A percentile compares a stretch with the other conserved stretches of the same genome.
These are phyloP conservation scores for Citrullus amarus DNA, from an alignment of 306 rosid genomes.

Conservation along the genomic window DNA sequence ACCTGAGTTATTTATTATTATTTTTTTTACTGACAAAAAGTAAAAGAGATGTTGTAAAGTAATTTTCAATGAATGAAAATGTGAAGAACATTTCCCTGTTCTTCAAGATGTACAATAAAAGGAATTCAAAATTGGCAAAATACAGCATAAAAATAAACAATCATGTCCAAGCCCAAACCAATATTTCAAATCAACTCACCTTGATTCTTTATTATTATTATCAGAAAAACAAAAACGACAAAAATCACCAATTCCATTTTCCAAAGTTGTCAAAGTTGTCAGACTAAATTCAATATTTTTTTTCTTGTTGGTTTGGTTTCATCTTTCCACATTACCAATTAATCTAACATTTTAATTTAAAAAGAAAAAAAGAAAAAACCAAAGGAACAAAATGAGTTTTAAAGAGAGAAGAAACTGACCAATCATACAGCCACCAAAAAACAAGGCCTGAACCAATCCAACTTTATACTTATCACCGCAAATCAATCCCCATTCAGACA, in stretches of 20 bases:
- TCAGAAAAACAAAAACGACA: neutral
- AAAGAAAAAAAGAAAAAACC: neutral
- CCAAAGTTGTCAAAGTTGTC: neutral
- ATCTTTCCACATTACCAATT: too few relatives aligned
- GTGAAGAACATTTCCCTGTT: too few relatives aligned
- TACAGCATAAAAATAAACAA: neutral
- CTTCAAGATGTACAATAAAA: too few relatives aligned
- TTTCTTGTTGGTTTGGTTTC: too few relatives aligned
- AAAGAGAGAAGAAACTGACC: constrained; percentile 32
- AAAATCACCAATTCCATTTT: neutral
- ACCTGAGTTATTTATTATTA: too few relatives aligned
- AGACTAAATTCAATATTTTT: neutral
- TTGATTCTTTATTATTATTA: neutral
- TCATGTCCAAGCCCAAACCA: neutral
- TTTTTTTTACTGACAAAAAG: too few relatives aligned
- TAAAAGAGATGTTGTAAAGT: too few relatives aligned
- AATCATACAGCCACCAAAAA: constrained; percentile 92
- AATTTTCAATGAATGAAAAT: too few relatives aligned
- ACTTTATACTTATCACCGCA: constrained; percentile 69
- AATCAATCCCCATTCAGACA: constrained; percentile 59
- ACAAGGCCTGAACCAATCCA: constrained; percentile 74
- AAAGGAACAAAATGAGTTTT: neutral
- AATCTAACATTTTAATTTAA: neutral
- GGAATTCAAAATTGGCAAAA: too few relatives aligned
- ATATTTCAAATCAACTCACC: neutral